Percentiles rank a stretch among this genome's conserved stretches.
These are phyloP conservation scores for Plenodomus lindquistii DNA, from an alignment of 2,329 filamentous ascomycete species.

Conservation along the genomic window DNA sequence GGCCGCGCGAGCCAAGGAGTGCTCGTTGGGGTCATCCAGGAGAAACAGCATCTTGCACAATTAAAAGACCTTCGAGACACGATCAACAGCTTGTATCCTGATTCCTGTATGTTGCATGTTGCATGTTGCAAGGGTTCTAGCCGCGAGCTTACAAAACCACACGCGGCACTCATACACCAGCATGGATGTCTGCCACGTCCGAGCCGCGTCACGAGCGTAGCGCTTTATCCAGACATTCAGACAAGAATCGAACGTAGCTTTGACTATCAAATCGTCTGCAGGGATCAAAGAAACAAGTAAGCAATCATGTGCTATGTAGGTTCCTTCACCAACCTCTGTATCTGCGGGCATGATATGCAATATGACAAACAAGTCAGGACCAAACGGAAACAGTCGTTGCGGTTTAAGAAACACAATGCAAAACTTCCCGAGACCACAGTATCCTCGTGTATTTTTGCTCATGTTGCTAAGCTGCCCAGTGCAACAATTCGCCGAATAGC, in stretches of 20 bases:
- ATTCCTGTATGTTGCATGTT: not conserved
- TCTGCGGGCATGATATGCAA: too few relatives aligned
- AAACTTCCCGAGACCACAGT: too few relatives aligned
- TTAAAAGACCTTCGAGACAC: not conserved
- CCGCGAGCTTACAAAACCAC: not conserved
- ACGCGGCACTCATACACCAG: not conserved
- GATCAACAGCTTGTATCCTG: not conserved
- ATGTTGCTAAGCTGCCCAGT: too few relatives aligned
- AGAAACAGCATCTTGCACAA: not conserved
- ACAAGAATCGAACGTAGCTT: not conserved
- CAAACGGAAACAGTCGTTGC: too few relatives aligned
- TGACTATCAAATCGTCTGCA: not conserved
- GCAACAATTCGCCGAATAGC: too few relatives aligned
- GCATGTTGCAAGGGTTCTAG: not conserved
- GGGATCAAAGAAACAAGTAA: too few relatives aligned
- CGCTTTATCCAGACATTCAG: not conserved
- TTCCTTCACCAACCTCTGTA: too few relatives aligned
- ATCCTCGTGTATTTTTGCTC: too few relatives aligned
- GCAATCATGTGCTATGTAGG: too few relatives aligned
- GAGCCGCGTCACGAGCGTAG: not conserved
- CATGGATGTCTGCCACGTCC: not conserved
- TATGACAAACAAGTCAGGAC: too few relatives aligned
- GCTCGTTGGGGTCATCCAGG: not conserved
- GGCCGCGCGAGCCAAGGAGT: not conserved
- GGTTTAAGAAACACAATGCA: too few relatives aligned